These are phyloP conservation scores for Boletus pseudo-olivaceus DNA, from an alignment of 768 basidiomycete genomes.

Conservation along the genomic window DNA sequence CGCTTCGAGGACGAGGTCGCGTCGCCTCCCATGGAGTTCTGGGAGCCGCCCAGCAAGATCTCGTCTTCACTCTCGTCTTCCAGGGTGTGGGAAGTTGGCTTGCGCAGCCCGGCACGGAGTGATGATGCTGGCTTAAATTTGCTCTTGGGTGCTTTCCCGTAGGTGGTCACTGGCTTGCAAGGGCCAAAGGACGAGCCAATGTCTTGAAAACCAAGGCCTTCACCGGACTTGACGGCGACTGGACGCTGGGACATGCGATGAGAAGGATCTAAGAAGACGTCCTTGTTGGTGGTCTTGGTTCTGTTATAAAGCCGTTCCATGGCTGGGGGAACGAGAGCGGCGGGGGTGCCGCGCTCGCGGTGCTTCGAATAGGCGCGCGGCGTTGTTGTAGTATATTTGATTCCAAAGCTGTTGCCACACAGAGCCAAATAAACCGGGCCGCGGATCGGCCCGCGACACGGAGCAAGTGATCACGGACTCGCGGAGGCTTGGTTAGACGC, in stretches of 20 bases:
- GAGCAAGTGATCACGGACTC: not conserved
- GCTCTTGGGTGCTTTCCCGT: conserved; percentile 3
- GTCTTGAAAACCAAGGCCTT: conserved; percentile 26
- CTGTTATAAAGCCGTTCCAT: conserved; percentile 23
- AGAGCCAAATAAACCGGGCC: conserved; percentile 13
- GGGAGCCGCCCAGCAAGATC: conserved; percentile 25
- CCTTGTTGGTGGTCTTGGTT: not conserved
- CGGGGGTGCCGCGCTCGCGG: not conserved
- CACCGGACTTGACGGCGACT: conserved; percentile 19
- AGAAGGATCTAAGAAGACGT: conserved; percentile 12
- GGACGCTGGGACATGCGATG: conserved; percentile 27
- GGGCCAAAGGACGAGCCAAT: conserved; percentile 20
- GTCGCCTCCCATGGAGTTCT: conserved; percentile 14
- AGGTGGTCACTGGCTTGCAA: conserved; percentile 1
- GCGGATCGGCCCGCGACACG: not conserved
- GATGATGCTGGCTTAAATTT: conserved; percentile 5
- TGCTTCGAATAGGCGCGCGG: conserved; percentile 13
- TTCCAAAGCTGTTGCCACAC: conserved; percentile 23
- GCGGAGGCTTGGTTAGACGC: not conserved
- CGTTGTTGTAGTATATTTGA: conserved; percentile 31
- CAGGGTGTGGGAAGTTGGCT: not conserved
- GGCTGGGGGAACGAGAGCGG: not conserved
- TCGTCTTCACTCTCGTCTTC: conserved; percentile 29
- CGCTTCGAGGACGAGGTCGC: conserved; percentile 11
- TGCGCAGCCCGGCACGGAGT: not conserved